Evolutionary conservation across 305 asterid species (phyloP).

Genomic region (Rubia occidens): DNA sequence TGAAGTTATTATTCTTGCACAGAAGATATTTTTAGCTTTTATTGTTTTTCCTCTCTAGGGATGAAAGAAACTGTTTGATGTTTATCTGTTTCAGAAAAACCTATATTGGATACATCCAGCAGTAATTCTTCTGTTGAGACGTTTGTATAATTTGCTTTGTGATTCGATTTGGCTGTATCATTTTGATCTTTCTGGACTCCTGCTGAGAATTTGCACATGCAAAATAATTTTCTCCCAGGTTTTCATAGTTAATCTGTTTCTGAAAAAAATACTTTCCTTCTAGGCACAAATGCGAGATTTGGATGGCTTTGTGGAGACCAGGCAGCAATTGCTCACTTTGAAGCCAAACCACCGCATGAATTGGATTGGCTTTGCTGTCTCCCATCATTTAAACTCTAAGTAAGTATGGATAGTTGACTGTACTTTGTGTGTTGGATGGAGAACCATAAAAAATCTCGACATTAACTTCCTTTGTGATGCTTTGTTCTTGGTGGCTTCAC

Average conservation of each 20-base stretch:
- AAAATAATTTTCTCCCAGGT: background rate
- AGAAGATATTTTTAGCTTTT: background rate
- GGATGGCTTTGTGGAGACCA: conserved; percentile 94
- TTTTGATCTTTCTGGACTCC: background rate
- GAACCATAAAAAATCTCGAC: background rate
- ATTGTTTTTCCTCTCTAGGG: background rate
- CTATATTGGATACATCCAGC: too few relatives aligned
- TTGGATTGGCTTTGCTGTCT: conserved; percentile 98
- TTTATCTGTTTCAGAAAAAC: too few relatives aligned
- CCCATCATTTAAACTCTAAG: conserved; percentile 87
- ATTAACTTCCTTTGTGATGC: conserved; percentile 9
- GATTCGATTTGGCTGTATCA: too few relatives aligned
- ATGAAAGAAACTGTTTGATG: too few relatives aligned
- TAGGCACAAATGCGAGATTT: conserved; percentile 99
- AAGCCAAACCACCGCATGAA: conserved; percentile 98
- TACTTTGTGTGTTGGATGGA: background rate
- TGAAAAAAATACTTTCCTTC: conserved; percentile 3
- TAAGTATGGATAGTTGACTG: conserved; percentile 23
- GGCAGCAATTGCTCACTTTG: conserved; percentile 86
- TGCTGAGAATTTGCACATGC: background rate
- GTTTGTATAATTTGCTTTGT: too few relatives aligned
- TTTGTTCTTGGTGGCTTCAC: conserved; percentile 2
- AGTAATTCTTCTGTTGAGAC: too few relatives aligned
- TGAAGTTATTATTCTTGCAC: background rate
- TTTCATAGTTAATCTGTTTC: background rate